phyloP scores from a whole-genome alignment of 129 eudicot genomes.

The Saposhnikovia divaricata region DNA sequence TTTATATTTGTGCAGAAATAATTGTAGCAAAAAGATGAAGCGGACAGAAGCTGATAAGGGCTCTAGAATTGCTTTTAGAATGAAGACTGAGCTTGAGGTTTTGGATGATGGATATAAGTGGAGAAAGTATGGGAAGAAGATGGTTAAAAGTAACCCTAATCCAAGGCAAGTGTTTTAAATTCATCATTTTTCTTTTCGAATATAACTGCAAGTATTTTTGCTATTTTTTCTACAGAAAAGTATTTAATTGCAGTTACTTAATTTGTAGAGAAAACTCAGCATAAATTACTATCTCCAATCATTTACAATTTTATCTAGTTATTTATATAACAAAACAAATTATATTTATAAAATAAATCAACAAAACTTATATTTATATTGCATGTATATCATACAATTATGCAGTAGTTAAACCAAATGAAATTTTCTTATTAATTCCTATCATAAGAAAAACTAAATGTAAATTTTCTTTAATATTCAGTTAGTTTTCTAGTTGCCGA shows the following conservation, averaged over 20 bases:
- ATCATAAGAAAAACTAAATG: too few species aligned
- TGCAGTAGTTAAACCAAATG: too few species aligned
- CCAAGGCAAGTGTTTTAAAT: conserved; percentile 24
- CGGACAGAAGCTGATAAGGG: conserved; percentile 13
- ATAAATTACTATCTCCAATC: too few species aligned
- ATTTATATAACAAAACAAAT: too few species aligned
- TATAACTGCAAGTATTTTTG: not conserved
- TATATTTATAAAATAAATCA: too few species aligned
- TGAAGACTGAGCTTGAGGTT: conserved; percentile 29
- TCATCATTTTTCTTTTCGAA: not conserved
- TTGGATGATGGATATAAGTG: conserved; percentile 42
- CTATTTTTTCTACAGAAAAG: not conserved
- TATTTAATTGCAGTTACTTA: not conserved
- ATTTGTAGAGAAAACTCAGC: not conserved
- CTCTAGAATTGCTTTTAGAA: conserved; percentile 25
- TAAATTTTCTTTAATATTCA: too few species aligned
- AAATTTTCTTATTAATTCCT: too few species aligned
- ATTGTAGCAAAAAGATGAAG: conserved; percentile 13
- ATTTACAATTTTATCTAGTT: too few species aligned
- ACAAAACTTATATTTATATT: too few species aligned
- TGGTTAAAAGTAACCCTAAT: conserved; percentile 28
- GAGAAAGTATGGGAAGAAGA: conserved; percentile 50
- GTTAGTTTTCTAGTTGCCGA: too few species aligned
- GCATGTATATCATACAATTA: too few species aligned
- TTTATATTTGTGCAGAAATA: not conserved